Evolutionary conservation across 148 eudicot species (phyloP).

Genomic region (Euryodendron excelsum): DNA sequence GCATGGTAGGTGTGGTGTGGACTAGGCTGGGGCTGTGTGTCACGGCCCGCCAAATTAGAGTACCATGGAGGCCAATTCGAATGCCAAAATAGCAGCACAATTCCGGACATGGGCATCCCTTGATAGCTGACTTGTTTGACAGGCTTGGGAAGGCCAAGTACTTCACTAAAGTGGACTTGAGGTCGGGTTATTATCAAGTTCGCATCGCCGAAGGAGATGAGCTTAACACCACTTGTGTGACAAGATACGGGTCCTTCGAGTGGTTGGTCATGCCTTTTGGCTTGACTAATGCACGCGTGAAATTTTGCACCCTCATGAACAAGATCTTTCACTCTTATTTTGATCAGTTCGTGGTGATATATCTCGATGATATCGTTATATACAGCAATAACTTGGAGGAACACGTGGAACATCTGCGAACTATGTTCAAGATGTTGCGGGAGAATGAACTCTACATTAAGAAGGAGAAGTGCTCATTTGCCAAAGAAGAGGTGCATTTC

Average conservation of each 20-base stretch:
- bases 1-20: no score
- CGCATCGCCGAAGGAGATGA: neutral
- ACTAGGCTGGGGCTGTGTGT: no score
- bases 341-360: neutral
- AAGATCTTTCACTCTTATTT: neutral
- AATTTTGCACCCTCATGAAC: conserved; percentile 1
- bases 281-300: neutral
- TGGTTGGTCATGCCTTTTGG: neutral
- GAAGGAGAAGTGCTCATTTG: conserved; percentile 12
- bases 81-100: no score
- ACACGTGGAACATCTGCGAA: neutral
- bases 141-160: neutral
- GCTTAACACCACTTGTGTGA: neutral
- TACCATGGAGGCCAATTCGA: no score
- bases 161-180: neutral
- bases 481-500: neutral
- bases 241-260: neutral
- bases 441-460: neutral
- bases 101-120: no score
- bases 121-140: neutral
- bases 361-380: conserved; percentile 7
- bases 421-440: neutral
- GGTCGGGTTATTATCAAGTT: conserved; percentile 3
- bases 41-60: no score
- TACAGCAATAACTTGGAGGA: conserved; percentile 4